phyloP scores from a whole-genome alignment of 179 eudicot species.

The Camellia oleifera region DNA sequence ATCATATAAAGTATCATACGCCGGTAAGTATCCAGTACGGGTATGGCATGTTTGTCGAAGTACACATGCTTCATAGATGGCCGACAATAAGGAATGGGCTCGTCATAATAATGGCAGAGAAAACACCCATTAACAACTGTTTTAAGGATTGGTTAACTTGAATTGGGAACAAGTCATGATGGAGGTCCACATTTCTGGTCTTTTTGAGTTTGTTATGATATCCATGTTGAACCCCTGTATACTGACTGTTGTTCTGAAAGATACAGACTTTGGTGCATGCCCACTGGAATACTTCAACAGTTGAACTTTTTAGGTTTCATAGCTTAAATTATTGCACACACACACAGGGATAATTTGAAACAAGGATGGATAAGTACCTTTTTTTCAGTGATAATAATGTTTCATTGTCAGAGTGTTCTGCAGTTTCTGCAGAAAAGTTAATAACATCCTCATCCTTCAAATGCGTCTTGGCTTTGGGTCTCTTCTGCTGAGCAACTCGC shows the following conservation, averaged over 20 bases:
- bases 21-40: too few species aligned
- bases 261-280: background rate
- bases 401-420: conserved; percentile 57
- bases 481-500: conserved; percentile 43
- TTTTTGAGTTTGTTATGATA: background rate
- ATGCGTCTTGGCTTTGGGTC: conserved; percentile 27
- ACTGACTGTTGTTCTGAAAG: background rate
- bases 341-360: background rate
- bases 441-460: conserved; percentile 39
- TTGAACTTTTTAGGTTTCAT: background rate
- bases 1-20: too few species aligned
- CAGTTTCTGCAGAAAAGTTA: conserved; percentile 36
- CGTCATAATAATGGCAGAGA: background rate
- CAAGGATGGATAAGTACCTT: conserved; percentile 45
- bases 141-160: background rate
- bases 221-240: background rate
- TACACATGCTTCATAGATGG: too few species aligned
- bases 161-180: background rate
- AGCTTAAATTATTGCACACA: background rate
- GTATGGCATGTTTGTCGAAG: too few species aligned
- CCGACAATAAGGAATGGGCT: background rate
- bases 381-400: conserved; percentile 49
- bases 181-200: conserved; percentile 5
- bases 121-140: background rate
- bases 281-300: background rate